Base-by-base conservation (phyloP, 2,329 filamentous ascomycete species). In the Esteya vermicola region DNA sequence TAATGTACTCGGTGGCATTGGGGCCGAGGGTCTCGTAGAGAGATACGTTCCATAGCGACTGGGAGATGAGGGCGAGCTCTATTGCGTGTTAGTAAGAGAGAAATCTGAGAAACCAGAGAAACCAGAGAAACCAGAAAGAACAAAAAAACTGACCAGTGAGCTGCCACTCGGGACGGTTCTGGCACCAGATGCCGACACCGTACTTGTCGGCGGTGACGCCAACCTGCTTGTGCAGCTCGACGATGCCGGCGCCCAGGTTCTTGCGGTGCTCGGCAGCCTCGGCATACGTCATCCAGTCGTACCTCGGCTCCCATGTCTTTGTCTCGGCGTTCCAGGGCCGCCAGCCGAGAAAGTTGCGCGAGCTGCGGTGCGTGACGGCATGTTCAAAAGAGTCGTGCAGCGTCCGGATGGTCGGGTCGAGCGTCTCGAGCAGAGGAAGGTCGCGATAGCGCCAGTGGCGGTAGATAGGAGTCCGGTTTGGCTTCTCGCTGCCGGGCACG, bases 1-100 rank as follows among this genome's bases (percentile, higher is more conserved):
- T 81, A 59, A 98, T 95, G 63, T 84, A 96, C 62, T 96, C 86
- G 42, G 84, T 88, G 3, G 88, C 76, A 49, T 94, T 85, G 12
- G 89, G 81, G 9, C 89, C 89, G 6, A 98, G 74, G 12, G 89
- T 95, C 60, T 96, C 91, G 65, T 98, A 98, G 38, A 98, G 79
- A 6, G 89, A 94, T 41, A 98, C 86, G 19, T 81, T 84, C 62
- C 72, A 96, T 23, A 96, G 74, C 8, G 81, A 75, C 59, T 96
- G 91, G 12, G 86, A 91, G 63, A 84, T 77, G 56, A 83, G 79
- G 30, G 76, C 91, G 54, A 96, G 65, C 66, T 96, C 89, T 85
- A 43, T 12, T 2, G 18, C 23, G 2, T 16, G 28, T n/a, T 6
- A 3, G 18, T 27, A 19, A 8, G 20, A 16, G 7, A 21, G 38